Conservation (phyloP, 1,284 basidiomycete genomes). For the Wallemia hederae region DNA sequence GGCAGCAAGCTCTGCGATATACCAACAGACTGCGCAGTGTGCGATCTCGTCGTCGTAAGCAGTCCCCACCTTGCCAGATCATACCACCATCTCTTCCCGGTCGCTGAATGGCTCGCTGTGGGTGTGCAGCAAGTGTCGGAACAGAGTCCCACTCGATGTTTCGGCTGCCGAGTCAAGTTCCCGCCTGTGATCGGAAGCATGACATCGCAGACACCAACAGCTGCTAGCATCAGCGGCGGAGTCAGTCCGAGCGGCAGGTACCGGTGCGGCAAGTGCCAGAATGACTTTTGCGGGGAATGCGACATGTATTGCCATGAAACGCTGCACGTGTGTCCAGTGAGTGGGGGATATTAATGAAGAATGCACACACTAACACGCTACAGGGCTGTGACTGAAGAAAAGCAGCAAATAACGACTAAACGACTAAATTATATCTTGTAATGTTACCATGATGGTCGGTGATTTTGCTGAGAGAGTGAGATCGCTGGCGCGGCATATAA, state of each 20-base stretch:
- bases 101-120: constrained; percentile 48
- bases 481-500: neutral
- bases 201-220: neutral
- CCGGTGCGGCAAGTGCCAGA: neutral
- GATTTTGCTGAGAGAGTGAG: too few relatives aligned
- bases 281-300: neutral
- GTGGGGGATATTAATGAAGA: too few relatives aligned
- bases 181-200: neutral
- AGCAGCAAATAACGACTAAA: too few relatives aligned
- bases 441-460: too few relatives aligned
- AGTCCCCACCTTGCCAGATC: constrained; percentile 86
- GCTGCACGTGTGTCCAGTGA: neutral
- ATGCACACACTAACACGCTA: too few relatives aligned
- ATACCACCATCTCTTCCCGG: constrained; percentile 79
- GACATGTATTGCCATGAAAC: neutral
- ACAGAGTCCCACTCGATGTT: neutral
- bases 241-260: neutral
- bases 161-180: neutral
- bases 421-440: too few relatives aligned
- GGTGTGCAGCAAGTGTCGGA: constrained; percentile 20
- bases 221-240: neutral
- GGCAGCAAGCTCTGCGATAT: constrained; percentile 82
- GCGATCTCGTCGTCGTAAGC: constrained; percentile 88
- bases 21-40: constrained; percentile 90
- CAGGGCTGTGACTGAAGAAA: too few relatives aligned